Conservation (phyloP, 768 basidiomycete genomes). For the Trametes cubensis region DNA sequence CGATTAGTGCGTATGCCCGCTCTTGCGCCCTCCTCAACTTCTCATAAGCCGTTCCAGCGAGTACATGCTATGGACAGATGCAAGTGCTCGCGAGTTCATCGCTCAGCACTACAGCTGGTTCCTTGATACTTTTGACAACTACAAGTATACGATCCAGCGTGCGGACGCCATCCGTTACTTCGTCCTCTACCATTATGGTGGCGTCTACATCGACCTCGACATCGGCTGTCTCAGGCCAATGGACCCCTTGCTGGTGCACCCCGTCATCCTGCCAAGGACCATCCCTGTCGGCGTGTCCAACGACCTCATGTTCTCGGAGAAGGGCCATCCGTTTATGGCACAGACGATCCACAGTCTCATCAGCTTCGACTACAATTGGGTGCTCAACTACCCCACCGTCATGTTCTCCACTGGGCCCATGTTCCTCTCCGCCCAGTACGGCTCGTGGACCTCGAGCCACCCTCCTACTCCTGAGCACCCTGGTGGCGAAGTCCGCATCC, state of each 20-base stretch:
- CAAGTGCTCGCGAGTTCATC: constrained; percentile 86
- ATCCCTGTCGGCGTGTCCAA: constrained; percentile 98
- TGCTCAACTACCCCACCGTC: constrained; percentile 98
- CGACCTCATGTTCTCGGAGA: constrained; percentile 92
- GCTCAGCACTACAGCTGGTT: constrained; percentile 89
- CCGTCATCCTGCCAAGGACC: constrained; percentile 91
- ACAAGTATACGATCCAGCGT: constrained; percentile 90
- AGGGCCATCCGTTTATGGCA: constrained; percentile 84
- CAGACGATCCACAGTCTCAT: constrained; percentile 91
- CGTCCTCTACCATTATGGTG: constrained; percentile 92
- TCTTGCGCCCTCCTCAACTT: constrained; percentile 15
- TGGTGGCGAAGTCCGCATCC: constrained; percentile 79
- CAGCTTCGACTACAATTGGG: constrained; percentile 90
- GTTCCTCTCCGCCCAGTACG: constrained; percentile 96
- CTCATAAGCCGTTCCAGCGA: constrained; percentile 56
- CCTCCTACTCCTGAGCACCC: constrained; percentile 53
- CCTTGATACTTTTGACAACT: constrained; percentile 89
- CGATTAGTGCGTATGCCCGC: constrained; percentile 77
- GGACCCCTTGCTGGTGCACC: constrained; percentile 83
- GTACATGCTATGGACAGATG: constrained; percentile 98
- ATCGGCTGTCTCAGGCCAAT: constrained; percentile 88
- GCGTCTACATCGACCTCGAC: constrained; percentile 95
- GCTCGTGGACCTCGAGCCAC: constrained; percentile 76
- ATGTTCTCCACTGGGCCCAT: constrained; percentile 99
- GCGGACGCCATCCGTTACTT: constrained; percentile 99